Base-by-base conservation (phyloP, 1,284 basidiomycete genomes). In the Tremellales sp. region DNA sequence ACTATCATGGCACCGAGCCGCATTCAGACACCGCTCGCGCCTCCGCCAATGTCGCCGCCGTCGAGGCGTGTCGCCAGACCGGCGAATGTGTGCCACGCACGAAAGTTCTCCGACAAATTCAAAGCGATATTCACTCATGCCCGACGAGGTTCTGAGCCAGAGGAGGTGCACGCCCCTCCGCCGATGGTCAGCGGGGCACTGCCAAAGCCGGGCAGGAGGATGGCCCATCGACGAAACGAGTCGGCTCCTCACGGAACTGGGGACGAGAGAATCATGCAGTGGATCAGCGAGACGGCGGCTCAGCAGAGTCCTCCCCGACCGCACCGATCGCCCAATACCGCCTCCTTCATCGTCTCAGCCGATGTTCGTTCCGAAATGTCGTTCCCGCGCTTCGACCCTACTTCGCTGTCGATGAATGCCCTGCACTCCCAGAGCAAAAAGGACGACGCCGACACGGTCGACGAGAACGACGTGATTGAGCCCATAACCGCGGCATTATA, bases 321-420 rank as follows among this genome's bases (percentile, higher is more conserved):
- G 13, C 45, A 29, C 27, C 40, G 47, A 17, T 49, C 47, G 6
- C 41, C 47, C 1, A 41, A 40, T 6, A 49, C 47, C 1, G 47
- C 47, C 3, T 49, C 47, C 3, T 49, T 49, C 22, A 31, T 43
- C 23, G 40, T 49, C 29, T 31, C 29, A 31, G 8, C 29, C 10
- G 10, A 8, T 15, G 29, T 15, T 15, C n/a, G n/a, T n/a, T 8
- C 8, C 29, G 29, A 31, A 15, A 8, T 31, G 10, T 8, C 29
- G 29, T 31, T 31, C 29, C 29, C 29, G 8, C 29, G 29, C 29
- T 31, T 8, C 29, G 10, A 31, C 15, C 29, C 29, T 31, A 8
- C 8, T 15, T 8, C 29, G 10, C 10, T 8, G 15, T 31, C 29
- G 8, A 31, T 15, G 29, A 8, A 8, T 31, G 29, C 29, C 15